These are phyloP conservation scores for Salvia splendens DNA, from an alignment of 257 asterid genomes.

Conservation along the genomic window DNA sequence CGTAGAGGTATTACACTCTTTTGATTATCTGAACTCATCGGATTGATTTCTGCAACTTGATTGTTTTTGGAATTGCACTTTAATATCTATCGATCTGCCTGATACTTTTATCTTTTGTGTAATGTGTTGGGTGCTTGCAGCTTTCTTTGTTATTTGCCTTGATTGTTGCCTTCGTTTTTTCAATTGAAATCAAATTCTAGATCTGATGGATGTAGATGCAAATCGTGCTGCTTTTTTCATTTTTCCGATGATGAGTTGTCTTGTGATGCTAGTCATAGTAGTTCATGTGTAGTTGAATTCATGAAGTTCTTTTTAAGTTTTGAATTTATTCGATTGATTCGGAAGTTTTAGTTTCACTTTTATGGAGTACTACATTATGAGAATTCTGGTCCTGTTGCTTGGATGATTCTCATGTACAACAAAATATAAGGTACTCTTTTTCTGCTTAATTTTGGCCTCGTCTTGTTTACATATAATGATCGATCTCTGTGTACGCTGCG, in stretches of 20 bases:
- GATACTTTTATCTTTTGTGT: not conserved
- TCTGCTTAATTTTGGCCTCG: not conserved
- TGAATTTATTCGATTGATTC: not conserved
- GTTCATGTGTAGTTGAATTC: constrained; percentile 4
- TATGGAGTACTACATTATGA: not conserved
- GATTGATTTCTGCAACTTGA: not conserved
- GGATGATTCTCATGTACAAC: not conserved
- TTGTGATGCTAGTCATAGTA: not conserved
- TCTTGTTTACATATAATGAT: not conserved
- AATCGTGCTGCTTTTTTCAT: not conserved
- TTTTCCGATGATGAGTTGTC: not conserved
- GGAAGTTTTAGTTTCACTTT: not conserved
- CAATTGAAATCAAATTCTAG: constrained; percentile 10
- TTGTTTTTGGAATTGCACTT: constrained; percentile 1
- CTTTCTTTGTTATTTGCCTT: not conserved
- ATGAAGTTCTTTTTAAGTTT: constrained; percentile 5
- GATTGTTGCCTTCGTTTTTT: not conserved
- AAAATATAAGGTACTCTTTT: not conserved
- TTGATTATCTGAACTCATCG: not conserved
- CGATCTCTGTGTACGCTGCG: not conserved
- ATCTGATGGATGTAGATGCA: constrained; percentile 17
- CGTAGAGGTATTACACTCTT: constrained; percentile 17
- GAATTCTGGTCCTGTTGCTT: not conserved
- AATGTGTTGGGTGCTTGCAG: not conserved
- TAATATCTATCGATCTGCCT: constrained; percentile 14